Evolutionary conservation across 2,329 filamentous ascomycete genomes (phyloP).

Genomic region (Alternaria sp.): DNA sequence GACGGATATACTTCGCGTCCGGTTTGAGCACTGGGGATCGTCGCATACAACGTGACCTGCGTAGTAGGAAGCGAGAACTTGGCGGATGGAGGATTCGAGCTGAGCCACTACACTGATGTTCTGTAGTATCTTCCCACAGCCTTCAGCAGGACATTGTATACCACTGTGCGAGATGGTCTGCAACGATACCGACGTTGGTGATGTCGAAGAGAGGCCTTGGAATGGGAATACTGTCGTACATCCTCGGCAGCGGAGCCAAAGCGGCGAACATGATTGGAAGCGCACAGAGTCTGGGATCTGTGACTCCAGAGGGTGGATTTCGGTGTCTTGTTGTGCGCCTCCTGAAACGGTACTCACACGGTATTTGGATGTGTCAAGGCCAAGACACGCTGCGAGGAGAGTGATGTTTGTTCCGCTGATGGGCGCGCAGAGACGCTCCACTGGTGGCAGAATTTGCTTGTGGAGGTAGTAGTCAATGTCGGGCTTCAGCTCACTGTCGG

Average conservation of each 20-base stretch:
- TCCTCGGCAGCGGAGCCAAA: conserved; percentile 78
- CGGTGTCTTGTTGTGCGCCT: conserved; percentile 50
- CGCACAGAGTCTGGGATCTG: conserved; percentile 91
- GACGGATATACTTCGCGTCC: conserved; percentile 90
- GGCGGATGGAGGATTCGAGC: conserved; percentile 81
- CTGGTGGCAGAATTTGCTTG: conserved; percentile 97
- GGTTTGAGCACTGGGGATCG: conserved; percentile 82
- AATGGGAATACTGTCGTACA: conserved; percentile 78
- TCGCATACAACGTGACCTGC: conserved; percentile 91
- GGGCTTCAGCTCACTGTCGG: conserved; percentile 75
- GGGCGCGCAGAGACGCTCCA: conserved; percentile 95
- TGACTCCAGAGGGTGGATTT: conserved; percentile 87
- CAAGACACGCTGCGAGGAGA: conserved; percentile 89
- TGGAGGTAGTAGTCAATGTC: conserved; percentile 98
- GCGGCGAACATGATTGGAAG: conserved; percentile 79
- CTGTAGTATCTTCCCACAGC: conserved; percentile 69
- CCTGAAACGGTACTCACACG: conserved; percentile 68
- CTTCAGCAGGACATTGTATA: conserved; percentile 68
- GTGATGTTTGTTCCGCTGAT: conserved; percentile 91
- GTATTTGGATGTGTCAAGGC: conserved; percentile 89
- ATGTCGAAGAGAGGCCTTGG: conserved; percentile 67
- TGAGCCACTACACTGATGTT: conserved; percentile 82
- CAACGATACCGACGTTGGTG: conserved; percentile 19
- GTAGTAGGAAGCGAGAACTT: conserved; percentile 83
- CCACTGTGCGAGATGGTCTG: conserved; percentile 70